Conservation (phyloP, 2,329 filamentous ascomycete species). For the Graphilbum sp. region DNA sequence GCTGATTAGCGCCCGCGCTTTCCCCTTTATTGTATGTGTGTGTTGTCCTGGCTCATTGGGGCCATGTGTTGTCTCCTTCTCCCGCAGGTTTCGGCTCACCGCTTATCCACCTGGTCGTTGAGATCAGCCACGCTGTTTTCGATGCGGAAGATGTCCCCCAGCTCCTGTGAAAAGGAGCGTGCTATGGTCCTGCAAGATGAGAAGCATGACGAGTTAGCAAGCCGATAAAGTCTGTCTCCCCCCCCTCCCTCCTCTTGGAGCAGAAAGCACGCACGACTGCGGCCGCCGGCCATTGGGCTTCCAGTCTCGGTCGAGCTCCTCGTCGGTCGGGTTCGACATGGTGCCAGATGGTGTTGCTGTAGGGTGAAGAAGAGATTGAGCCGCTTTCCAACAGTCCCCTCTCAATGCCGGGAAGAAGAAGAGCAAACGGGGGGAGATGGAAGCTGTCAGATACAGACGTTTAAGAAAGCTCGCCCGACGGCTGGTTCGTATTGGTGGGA, state of each 20-base stretch:
- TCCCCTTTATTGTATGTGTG: no score
- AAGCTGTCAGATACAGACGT: no score
- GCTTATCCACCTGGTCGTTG: conserved; percentile 60
- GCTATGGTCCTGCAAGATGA: conserved; percentile 56
- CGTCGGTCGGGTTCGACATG: conserved; percentile 30
- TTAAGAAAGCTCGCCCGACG: no score
- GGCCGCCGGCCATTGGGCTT: conserved; percentile 63
- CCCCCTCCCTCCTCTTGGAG: no score
- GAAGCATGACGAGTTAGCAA: background rate
- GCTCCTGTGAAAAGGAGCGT: conserved; percentile 67
- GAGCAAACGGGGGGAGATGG: background rate
- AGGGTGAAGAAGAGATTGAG: background rate
- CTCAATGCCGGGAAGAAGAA: background rate
- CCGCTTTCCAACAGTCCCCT: background rate
- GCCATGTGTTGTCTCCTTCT: no score
- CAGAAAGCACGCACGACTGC: conserved; percentile 58
- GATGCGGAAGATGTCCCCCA: conserved; percentile 81
- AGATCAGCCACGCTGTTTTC: conserved; percentile 62
- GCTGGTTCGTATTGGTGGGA: no score
- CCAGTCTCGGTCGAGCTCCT: conserved; percentile 62
- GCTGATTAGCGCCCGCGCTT: background rate
- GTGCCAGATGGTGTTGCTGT: background rate
- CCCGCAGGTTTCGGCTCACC: no score
- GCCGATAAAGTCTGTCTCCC: no score
- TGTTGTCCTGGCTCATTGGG: no score